Evolutionary conservation across 2,329 filamentous ascomycete genomes (phyloP).

Genomic region (Trichoderma endophyticum): DNA sequence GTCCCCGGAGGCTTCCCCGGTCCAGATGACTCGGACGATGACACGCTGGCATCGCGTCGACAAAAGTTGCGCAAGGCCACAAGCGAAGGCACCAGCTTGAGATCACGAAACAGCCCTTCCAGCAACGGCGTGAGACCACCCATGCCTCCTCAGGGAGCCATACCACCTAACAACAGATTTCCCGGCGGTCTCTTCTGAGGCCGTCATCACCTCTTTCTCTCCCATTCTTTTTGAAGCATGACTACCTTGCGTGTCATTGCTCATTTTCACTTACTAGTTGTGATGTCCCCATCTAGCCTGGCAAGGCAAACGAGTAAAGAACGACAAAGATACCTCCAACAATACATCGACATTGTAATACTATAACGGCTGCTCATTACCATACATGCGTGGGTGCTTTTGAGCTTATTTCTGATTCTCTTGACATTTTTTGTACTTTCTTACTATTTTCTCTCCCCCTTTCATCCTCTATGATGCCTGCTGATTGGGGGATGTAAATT

Average conservation of each 20-base stretch:
- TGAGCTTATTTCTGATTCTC: constrained; percentile 17
- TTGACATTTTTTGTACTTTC: constrained; percentile 14
- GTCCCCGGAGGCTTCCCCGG: constrained; percentile 21
- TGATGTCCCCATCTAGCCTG: neutral
- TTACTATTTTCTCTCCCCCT: constrained; percentile 18
- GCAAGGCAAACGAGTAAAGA: neutral
- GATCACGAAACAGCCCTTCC: constrained; percentile 28
- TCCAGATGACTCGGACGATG: constrained; percentile 36
- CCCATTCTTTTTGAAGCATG: neutral
- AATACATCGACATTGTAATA: constrained; percentile 19
- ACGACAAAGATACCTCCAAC: constrained; percentile 9
- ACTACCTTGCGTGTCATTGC: neutral
- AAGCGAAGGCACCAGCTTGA: constrained; percentile 39
- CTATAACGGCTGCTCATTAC: constrained; percentile 6
- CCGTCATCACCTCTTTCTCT: neutral
- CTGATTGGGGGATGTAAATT: neutral
- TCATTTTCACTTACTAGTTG: neutral
- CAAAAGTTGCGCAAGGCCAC: constrained; percentile 43
- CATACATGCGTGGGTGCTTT: neutral
- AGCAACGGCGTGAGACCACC: constrained; percentile 28
- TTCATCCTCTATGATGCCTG: neutral
- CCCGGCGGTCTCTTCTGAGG: constrained; percentile 47
- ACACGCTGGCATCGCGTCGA: constrained; percentile 32
- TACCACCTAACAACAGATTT: constrained; percentile 31
- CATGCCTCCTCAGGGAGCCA: constrained; percentile 28